Conservation (phyloP, 2,329 filamentous ascomycete genomes). For the Trichoderma oligosporum region DNA sequence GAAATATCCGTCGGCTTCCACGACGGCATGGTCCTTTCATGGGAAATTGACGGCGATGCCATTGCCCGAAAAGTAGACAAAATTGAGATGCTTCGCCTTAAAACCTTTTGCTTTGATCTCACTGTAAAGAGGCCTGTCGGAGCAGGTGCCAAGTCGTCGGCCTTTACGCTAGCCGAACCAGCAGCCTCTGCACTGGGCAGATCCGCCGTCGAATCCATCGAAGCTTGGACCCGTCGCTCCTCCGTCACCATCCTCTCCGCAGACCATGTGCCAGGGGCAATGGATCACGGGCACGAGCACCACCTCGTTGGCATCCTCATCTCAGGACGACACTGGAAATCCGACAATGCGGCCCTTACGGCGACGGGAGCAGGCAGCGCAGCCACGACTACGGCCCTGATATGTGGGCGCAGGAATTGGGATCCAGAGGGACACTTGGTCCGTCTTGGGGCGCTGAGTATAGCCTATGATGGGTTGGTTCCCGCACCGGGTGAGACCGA, state of each 20-base stretch:
- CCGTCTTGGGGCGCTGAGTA: slow-evolving; percentile 31
- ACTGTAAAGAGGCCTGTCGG: slow-evolving; percentile 22
- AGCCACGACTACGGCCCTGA: slow-evolving; percentile 28
- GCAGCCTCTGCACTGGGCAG: slow-evolving; percentile 23
- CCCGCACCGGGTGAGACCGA: slow-evolving; percentile 24
- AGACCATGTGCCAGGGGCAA: slow-evolving; percentile 1
- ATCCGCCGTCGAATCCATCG: slow-evolving; percentile 22
- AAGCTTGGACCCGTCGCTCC: slow-evolving; percentile 24
- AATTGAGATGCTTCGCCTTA: slow-evolving; percentile 33
- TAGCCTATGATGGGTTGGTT: slow-evolving; percentile 28
- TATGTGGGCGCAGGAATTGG: slow-evolving; percentile 31
- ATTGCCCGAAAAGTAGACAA: slow-evolving; percentile 28
- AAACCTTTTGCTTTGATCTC: slow-evolving; percentile 35
- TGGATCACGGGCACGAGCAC: slow-evolving; percentile 23
- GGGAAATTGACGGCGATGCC: slow-evolving; percentile 36
- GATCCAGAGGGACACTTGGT: slow-evolving; percentile 29
- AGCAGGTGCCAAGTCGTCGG: slow-evolving; percentile 4
- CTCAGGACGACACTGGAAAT: slow-evolving; percentile 32
- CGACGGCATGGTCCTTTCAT: slow-evolving; percentile 33
- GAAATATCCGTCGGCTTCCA: slow-evolving; percentile 36
- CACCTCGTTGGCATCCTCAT: slow-evolving; percentile 29
- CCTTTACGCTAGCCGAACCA: slow-evolving; percentile 12
- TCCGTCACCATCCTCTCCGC: slow-evolving; percentile 23
- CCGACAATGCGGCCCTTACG: background rate
- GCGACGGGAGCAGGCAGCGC: slow-evolving; percentile 2